A percentile compares a stretch with the other conserved stretches of the same genome.
These are phyloP conservation scores for Wickerhamomyces strasburgensis DNA, from an alignment of 805 yeast genomes.

Conservation along the genomic window DNA sequence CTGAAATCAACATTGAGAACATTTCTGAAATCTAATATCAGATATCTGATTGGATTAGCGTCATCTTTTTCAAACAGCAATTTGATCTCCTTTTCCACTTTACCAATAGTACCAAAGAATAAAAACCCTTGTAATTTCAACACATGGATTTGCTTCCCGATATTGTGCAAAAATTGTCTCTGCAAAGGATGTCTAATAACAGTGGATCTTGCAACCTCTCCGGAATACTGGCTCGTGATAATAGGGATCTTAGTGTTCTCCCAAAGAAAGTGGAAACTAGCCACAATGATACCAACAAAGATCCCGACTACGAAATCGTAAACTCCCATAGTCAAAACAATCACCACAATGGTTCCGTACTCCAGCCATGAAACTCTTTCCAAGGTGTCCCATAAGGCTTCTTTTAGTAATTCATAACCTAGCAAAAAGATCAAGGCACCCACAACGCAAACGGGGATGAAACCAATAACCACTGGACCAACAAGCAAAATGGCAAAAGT, in stretches of 20 bases:
- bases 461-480: slow-evolving; percentile 92
- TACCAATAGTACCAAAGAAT: slow-evolving; percentile 94
- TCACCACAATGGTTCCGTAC: slow-evolving; percentile 75
- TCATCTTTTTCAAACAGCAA: slow-evolving; percentile 48
- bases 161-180: slow-evolving; percentile 74
- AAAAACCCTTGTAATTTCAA: slow-evolving; percentile 82
- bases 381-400: slow-evolving; percentile 79
- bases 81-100: slow-evolving; percentile 75
- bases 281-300: slow-evolving; percentile 81
- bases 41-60: slow-evolving; percentile 64
- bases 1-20: slow-evolving; percentile 83
- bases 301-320: slow-evolving; percentile 95
- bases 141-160: slow-evolving; percentile 87
- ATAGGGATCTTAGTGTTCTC: slow-evolving; percentile 85
- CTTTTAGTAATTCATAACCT: slow-evolving; percentile 86
- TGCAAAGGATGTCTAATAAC: slow-evolving; percentile 89
- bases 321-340: slow-evolving; percentile 92
- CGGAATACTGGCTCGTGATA: slow-evolving; percentile 76
- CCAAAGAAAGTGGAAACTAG: slow-evolving; percentile 92
- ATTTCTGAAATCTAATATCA: slow-evolving; percentile 79
- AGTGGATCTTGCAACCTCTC: slow-evolving; percentile 85
- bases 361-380: slow-evolving; percentile 74
- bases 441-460: slow-evolving; percentile 92
- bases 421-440: slow-evolving; percentile 86
- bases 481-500: slow-evolving; percentile 76